Conservation (phyloP, 1,139 yeast genomes). For the Scheffersomyces segobiensis region DNA sequence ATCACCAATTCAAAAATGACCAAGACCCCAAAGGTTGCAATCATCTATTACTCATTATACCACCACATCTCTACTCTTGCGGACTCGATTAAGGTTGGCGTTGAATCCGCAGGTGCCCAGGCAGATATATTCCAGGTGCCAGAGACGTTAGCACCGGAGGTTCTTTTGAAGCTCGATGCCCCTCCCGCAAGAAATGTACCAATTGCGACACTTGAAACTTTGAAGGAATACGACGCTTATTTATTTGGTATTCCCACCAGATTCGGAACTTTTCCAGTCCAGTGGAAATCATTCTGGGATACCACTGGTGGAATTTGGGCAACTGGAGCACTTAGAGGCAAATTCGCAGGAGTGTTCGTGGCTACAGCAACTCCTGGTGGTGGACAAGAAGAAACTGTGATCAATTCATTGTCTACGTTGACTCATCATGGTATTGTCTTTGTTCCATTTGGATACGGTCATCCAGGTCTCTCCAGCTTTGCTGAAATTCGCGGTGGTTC, state of each 20-base stretch:
- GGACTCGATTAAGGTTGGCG: constrained; percentile 67
- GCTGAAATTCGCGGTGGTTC: constrained; percentile 80
- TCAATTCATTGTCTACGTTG: constrained; percentile 64
- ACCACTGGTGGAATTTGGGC: constrained; percentile 85
- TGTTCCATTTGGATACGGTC: constrained; percentile 79
- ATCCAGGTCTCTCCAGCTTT: constrained; percentile 57
- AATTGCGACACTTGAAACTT: constrained; percentile 59
- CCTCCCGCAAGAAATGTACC: constrained; percentile 71
- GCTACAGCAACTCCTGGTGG: constrained; percentile 85
- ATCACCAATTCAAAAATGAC: constrained; percentile 2
- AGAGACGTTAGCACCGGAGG: constrained; percentile 72
- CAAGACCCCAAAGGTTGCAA: constrained; percentile 40
- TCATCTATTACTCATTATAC: constrained; percentile 79
- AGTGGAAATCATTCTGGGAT: constrained; percentile 81
- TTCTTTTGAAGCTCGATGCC: constrained; percentile 57
- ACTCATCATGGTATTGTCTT: constrained; percentile 79
- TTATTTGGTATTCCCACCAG: constrained; percentile 84
- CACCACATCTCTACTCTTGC: constrained; percentile 76
- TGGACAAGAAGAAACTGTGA: constrained; percentile 74
- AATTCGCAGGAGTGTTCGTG: constrained; percentile 73
- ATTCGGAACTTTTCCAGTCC: constrained; percentile 80
- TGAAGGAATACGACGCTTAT: constrained; percentile 69
- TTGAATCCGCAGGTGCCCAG: constrained; percentile 69
- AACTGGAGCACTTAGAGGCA: constrained; percentile 69
- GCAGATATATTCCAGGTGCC: constrained; percentile 78